These are phyloP conservation scores for Aspergillus incahuasiensis DNA, from an alignment of 495 filamentous ascomycete genomes.

Conservation along the genomic window DNA sequence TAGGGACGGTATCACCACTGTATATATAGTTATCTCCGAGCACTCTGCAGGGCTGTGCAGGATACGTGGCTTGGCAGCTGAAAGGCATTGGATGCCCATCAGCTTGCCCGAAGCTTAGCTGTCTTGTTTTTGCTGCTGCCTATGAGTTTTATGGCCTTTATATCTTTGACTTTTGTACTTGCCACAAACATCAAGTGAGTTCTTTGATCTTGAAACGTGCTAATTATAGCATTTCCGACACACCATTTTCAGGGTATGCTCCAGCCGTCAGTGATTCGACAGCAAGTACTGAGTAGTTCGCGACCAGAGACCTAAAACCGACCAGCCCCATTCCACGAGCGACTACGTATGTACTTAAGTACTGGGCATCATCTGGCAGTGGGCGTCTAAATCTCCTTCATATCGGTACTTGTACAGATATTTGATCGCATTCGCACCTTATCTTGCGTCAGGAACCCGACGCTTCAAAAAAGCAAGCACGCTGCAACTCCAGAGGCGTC, in stretches of 20 bases:
- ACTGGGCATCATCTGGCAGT: neutral
- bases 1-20: neutral
- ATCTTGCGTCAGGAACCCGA: neutral
- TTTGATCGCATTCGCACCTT: neutral
- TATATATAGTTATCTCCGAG: neutral
- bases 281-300: too few relatives aligned
- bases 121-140: conserved; percentile 8
- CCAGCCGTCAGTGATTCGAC: too few relatives aligned
- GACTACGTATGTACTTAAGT: too few relatives aligned
- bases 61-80: neutral
- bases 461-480: conserved; percentile 8
- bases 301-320: too few relatives aligned
- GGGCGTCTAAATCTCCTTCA: neutral
- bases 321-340: too few relatives aligned
- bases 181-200: neutral
- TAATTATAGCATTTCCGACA: neutral
- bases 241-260: neutral
- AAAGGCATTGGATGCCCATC: neutral
- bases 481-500: neutral
- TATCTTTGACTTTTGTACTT: neutral
- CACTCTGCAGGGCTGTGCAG: neutral
- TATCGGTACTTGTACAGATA: neutral
- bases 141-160: neutral
- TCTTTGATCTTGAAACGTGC: neutral
- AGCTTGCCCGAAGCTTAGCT: conserved; percentile 15